Evolutionary conservation across 139 green algal genomes (phyloP).

Genomic region (Gonium pectorale): DNA sequence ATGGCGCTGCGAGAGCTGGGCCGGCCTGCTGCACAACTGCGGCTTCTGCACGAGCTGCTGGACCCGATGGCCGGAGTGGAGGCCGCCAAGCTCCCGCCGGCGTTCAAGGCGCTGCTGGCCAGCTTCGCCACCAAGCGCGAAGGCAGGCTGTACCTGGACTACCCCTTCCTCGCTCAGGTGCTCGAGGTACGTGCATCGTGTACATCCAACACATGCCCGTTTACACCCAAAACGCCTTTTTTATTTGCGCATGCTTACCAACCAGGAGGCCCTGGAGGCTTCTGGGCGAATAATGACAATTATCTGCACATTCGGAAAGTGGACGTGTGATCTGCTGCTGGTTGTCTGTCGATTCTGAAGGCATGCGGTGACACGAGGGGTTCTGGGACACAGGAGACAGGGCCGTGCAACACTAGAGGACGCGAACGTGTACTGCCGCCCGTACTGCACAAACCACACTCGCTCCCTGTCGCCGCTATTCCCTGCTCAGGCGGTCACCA

Average conservation of each 20-base stretch:
- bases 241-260: background rate
- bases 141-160: conserved; percentile 16
- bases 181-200: background rate
- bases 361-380: too few relatives aligned
- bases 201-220: background rate
- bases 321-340: background rate
- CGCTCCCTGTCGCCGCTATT: background rate
- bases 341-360: background rate
- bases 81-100: background rate
- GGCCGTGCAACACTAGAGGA: background rate
- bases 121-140: conserved; percentile 8
- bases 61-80: conserved; percentile 12
- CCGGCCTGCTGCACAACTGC: conserved; percentile 1
- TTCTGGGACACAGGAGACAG: conserved; percentile 11
- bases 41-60: conserved; percentile 11
- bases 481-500: conserved; percentile 5
- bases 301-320: background rate
- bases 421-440: conserved; percentile 3
- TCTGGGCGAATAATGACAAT: background rate
- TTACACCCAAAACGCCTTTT: background rate
- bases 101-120: conserved; percentile 28
- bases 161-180: conserved; percentile 6
- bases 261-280: background rate
- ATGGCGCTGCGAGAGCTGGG: conserved; percentile 21
- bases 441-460: background rate